Base-by-base conservation (phyloP, 1,139 yeast species). In the Yamadazyma friedrichii region DNA sequence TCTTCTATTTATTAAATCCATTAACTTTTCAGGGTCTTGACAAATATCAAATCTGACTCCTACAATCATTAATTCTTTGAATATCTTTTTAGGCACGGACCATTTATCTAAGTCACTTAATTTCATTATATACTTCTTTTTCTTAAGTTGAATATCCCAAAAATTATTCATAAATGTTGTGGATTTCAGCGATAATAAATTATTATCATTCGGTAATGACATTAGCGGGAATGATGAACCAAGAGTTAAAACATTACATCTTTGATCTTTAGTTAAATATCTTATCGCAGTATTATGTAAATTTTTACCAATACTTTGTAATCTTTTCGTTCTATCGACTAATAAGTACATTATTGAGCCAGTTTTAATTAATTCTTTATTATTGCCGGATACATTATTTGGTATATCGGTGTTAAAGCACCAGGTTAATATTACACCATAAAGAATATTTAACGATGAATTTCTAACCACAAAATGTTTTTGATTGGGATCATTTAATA, bases 401-500 rank as follows among this genome's bases (percentile, higher is more conserved):
- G 15, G 12, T 15, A 16, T 10, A 36, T 24, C 20, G 2, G 49
- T 47, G 15, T 51, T 50, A 40, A 65, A 65, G 6, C 74, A 72
- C 84, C 84, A 79, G 0, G 85, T 78, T 28, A 78, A 61, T n/a
- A 78, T 67, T 15, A 78, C 61, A 4, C 87, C 87, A 50, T 78
- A 78, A 15, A 81, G 52, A 24, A 76, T 70, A 48, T 80, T 79
- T 31, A 80, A 64, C 11, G 81, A 72, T 3, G 84, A 74, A 54
- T 81, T 81, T 38, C 84, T 61, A 16, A 81, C 83, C 38, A 82
- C 78, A 55, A 81, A 81, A 53, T 78, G 83, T 36, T 65, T 65
- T 46, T 74, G 78, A 1, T 54, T 42, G 22, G 55, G 51, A 24
- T 49, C 38, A 2, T 55, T 57, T 13, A 72, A 53, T 30, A 72